phyloP scores from a whole-genome alignment of 2,329 filamentous ascomycete species.

The Fusarium sp. region DNA sequence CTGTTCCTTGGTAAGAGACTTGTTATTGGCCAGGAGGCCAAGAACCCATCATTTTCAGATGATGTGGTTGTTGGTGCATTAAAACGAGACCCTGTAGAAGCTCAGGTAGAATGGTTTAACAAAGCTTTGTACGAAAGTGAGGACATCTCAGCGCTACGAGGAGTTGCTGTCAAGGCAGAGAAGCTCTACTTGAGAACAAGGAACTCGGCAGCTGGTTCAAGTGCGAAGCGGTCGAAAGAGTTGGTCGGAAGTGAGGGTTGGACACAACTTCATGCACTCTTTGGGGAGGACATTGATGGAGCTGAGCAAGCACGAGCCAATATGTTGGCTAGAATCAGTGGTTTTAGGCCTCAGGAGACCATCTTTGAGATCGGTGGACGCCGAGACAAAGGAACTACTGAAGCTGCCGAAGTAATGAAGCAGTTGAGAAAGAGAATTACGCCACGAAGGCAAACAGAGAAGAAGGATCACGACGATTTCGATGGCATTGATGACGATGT shows the following conservation, averaged over 20 bases:
- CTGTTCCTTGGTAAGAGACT: conserved; percentile 90
- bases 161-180: conserved; percentile 86
- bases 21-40: conserved; percentile 73
- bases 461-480: conserved; percentile 50
- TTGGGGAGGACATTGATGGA: conserved; percentile 72
- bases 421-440: conserved; percentile 74
- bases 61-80: conserved; percentile 86
- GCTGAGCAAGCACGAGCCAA: conserved; percentile 77
- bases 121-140: conserved; percentile 78
- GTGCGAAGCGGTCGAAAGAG: conserved; percentile 85
- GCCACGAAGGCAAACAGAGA: conserved; percentile 58
- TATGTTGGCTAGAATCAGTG: conserved; percentile 88
- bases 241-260: conserved; percentile 75
- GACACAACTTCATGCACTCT: conserved; percentile 80
- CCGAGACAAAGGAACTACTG: conserved; percentile 68
- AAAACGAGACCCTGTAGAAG: conserved; percentile 75
- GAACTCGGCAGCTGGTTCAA: conserved; percentile 88
- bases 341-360: conserved; percentile 89
- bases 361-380: conserved; percentile 94
- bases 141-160: conserved; percentile 75
- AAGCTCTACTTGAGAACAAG: conserved; percentile 90
- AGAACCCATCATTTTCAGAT: conserved; percentile 74
- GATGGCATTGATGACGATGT: conserved; percentile 43
- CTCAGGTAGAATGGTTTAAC: conserved; percentile 81
- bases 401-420: conserved; percentile 79